Evolutionary conservation across 202 grass and related monocot genomes (phyloP).

Genomic region (Musa balbisiana): DNA sequence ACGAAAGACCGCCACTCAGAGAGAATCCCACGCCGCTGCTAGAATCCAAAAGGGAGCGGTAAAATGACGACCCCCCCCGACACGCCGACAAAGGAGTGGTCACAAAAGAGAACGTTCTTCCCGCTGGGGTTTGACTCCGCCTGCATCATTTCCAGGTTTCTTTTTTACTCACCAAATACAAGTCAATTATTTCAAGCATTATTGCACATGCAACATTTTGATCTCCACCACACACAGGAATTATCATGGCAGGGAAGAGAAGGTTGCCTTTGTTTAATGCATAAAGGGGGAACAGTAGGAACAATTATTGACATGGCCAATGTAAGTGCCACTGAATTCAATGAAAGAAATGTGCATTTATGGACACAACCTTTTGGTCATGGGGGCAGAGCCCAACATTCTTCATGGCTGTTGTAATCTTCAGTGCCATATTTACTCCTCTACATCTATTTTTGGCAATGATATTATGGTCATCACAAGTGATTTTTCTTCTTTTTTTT

Average conservation of each 20-base stretch:
- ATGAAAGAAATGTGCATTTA: neutral
- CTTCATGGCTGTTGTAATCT: neutral
- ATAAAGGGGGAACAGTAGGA: too few species aligned
- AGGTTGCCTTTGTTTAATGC: neutral
- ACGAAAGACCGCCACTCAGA: neutral
- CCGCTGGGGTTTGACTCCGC: neutral
- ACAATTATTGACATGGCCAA: neutral
- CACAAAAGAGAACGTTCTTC: neutral
- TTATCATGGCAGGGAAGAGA: neutral
- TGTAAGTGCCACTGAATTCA: neutral
- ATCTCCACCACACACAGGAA: neutral
- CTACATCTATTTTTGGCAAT: too few species aligned
- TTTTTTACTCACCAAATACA: neutral
- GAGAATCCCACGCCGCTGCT: neutral
- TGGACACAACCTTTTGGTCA: neutral
- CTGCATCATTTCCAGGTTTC: neutral
- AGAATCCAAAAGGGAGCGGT: neutral
- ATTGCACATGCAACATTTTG: conserved; percentile 1
- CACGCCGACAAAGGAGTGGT: neutral
- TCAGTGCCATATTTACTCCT: neutral
- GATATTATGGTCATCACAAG: too few species aligned
- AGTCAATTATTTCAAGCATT: neutral
- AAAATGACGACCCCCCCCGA: neutral
- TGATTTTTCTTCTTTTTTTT: too few species aligned
- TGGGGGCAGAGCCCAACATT: neutral